phyloP scores from a whole-genome alignment of 176 grass and related monocot genomes.

The Eragrostis nindensis region DNA sequence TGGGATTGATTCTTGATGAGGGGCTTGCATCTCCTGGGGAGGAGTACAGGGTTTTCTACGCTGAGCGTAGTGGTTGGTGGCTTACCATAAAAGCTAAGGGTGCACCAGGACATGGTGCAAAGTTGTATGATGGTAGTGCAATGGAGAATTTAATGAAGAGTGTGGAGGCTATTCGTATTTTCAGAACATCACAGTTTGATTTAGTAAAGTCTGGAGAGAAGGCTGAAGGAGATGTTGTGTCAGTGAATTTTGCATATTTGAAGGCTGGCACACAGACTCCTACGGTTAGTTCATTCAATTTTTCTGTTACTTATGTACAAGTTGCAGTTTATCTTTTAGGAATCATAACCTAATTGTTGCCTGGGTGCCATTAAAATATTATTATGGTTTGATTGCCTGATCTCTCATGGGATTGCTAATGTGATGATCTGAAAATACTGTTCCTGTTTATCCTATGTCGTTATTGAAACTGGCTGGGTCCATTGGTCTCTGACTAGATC shows the following conservation, averaged over 20 bases:
- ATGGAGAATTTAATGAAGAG: slow-evolving; percentile 99
- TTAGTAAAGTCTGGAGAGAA: slow-evolving; percentile 80
- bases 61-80: slow-evolving; percentile 85
- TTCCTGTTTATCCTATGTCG: slow-evolving; percentile 9
- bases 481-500: not conserved
- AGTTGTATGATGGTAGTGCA: slow-evolving; percentile 89
- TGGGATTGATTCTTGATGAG: slow-evolving; percentile 87
- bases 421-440: not conserved
- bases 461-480: not conserved
- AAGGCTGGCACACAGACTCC: slow-evolving; percentile 87
- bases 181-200: slow-evolving; percentile 88
- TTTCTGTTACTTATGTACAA: slow-evolving; percentile 7
- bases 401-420: slow-evolving; percentile 5
- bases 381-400: slow-evolving; percentile 19
- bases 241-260: slow-evolving; percentile 86
- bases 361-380: slow-evolving; percentile 13
- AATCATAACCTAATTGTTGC: not conserved
- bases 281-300: slow-evolving; percentile 63
- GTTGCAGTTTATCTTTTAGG: not conserved
- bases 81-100: slow-evolving; percentile 75
- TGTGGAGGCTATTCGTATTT: slow-evolving; percentile 74
- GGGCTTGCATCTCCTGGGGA: slow-evolving; percentile 75
- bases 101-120: slow-evolving; percentile 83
- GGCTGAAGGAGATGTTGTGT: slow-evolving; percentile 86
- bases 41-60: slow-evolving; percentile 89